Conservation (phyloP, 306 rosid species). For the Lithocarpus polystachyus region DNA sequence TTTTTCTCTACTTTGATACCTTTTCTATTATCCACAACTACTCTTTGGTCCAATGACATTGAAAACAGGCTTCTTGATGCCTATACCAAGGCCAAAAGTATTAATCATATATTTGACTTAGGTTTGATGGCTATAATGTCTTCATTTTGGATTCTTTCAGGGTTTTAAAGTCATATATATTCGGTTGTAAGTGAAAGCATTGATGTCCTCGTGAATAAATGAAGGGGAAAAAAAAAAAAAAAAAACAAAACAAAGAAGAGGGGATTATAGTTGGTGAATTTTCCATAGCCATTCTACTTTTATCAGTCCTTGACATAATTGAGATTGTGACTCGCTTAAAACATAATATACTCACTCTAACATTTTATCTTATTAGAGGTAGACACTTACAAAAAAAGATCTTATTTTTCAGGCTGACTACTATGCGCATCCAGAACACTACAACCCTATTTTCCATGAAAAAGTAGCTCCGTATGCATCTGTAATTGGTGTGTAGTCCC, state of each 20-base stretch:
- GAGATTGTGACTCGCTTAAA: neutral
- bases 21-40: neutral
- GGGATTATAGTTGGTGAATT: too few relatives aligned
- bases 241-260: too few relatives aligned
- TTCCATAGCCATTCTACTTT: too few relatives aligned
- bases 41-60: neutral
- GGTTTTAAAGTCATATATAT: neutral
- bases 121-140: neutral
- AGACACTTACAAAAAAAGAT: neutral
- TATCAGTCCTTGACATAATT: neutral
- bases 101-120: neutral
- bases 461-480: constrained; percentile 80
- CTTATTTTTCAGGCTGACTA: constrained; percentile 74
- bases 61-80: neutral
- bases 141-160: neutral
- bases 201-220: neutral
- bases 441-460: constrained; percentile 78
- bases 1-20: neutral
- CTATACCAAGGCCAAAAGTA: neutral
- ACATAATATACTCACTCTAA: neutral
- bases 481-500: constrained; percentile 63
- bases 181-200: neutral
- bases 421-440: constrained; percentile 90
- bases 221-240: too few relatives aligned
- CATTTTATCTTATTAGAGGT: neutral